Conservation (phyloP, 1,284 basidiomycete genomes). For the Agroathelia rolfsii region DNA sequence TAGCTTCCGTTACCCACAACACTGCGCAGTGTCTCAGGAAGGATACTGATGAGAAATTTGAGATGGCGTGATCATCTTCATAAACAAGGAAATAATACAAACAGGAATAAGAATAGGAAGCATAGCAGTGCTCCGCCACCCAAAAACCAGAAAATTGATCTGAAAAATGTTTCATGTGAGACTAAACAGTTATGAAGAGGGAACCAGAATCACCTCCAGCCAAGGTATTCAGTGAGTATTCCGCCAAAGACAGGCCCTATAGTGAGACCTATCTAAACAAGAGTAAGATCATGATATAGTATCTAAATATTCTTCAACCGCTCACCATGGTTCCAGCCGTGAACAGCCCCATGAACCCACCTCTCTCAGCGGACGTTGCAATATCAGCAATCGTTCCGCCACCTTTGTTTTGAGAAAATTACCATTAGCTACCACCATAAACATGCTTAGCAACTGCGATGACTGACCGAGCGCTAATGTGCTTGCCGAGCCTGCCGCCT, state of each 20-base stretch:
- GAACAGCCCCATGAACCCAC: conserved; percentile 23
- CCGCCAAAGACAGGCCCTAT: conserved; percentile 33
- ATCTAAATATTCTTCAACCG: too few relatives aligned
- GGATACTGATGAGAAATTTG: conserved; percentile 13
- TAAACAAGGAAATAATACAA: conserved; percentile 12
- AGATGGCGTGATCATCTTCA: background rate
- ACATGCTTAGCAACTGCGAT: too few relatives aligned
- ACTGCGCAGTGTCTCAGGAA: conserved; percentile 44
- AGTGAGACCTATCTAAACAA: conserved; percentile 27
- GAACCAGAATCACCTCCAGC: conserved; percentile 26
- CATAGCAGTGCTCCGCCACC: conserved; percentile 30
- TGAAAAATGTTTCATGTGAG: conserved; percentile 11
- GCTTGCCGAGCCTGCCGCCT: conserved; percentile 20
- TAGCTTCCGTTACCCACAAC: conserved; percentile 34
- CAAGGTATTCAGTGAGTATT: conserved; percentile 24
- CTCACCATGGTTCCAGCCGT: conserved; percentile 32
- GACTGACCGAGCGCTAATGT: conserved; percentile 24
- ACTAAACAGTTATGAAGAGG: background rate
- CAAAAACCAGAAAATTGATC: conserved; percentile 47
- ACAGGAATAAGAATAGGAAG: conserved; percentile 29
- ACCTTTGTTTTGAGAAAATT: conserved; percentile 4
- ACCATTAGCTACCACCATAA: background rate
- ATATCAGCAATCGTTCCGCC: conserved; percentile 16
- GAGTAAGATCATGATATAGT: background rate
- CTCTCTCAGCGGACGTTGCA: conserved; percentile 14